phyloP scores from a whole-genome alignment of 768 basidiomycete genomes.

The Lentinula raphanica region DNA sequence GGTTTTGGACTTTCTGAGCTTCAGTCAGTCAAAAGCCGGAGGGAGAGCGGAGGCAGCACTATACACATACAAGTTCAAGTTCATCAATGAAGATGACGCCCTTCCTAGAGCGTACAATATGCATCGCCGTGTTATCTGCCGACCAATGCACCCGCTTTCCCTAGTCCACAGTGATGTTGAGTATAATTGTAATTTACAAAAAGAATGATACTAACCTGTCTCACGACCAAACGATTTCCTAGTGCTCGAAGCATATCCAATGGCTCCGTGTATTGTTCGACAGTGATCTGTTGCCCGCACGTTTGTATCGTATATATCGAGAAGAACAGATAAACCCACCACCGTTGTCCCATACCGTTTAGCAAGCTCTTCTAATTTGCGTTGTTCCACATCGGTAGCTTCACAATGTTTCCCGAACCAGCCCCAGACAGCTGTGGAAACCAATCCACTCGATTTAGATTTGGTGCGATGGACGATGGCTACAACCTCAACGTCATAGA shows the following conservation, averaged over 20 bases:
- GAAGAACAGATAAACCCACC: conserved; percentile 32
- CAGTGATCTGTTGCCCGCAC: conserved; percentile 26
- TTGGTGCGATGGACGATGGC: conserved; percentile 68
- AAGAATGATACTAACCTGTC: conserved; percentile 50
- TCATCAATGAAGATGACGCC: conserved; percentile 64
- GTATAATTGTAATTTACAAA: background rate
- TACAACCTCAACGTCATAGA: conserved; percentile 71
- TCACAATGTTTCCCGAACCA: conserved; percentile 62
- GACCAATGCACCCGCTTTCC: conserved; percentile 73
- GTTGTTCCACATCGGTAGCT: conserved; percentile 55
- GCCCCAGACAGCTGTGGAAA: conserved; percentile 66
- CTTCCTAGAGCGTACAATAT: conserved; percentile 50
- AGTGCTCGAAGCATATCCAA: conserved; percentile 55
- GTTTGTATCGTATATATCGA: background rate
- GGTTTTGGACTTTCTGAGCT: conserved; percentile 50
- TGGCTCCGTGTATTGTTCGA: conserved; percentile 64
- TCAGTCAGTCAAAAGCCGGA: conserved; percentile 3
- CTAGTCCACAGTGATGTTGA: conserved; percentile 27
- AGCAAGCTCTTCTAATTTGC: conserved; percentile 65
- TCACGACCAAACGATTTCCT: conserved; percentile 66
- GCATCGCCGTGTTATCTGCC: conserved; percentile 78
- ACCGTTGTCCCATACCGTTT: conserved; percentile 64
- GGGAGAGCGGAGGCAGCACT: conserved; percentile 25
- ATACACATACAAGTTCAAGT: conserved; percentile 44
- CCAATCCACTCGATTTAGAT: conserved; percentile 58